Conservation (phyloP, 257 asterid genomes). For the Dorcoceras hygrometricum region DNA sequence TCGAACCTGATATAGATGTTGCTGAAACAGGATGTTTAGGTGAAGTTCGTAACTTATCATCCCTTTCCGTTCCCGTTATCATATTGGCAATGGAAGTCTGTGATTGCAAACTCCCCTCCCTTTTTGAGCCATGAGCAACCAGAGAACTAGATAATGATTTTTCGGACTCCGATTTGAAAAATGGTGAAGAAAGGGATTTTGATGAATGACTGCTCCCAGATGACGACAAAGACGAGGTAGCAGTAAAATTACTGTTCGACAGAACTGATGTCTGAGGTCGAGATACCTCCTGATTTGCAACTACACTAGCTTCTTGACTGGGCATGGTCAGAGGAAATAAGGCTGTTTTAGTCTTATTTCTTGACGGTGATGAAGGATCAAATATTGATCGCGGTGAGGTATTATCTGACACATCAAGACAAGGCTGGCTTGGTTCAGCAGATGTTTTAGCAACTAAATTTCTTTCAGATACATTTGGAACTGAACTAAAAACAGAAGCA, state of each 20-base stretch:
- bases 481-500: constrained; percentile 37
- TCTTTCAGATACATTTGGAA: constrained; percentile 31
- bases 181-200: constrained; percentile 26
- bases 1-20: constrained; percentile 28
- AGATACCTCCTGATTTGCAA: constrained; percentile 34
- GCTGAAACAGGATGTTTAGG: constrained; percentile 34
- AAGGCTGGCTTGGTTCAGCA: constrained; percentile 28
- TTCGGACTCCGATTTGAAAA: constrained; percentile 32
- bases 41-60: constrained; percentile 32
- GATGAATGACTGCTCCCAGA: constrained; percentile 31
- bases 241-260: constrained; percentile 30
- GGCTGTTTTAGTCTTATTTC: constrained; percentile 33
- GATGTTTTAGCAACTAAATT: constrained; percentile 32
- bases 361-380: constrained; percentile 34
- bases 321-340: constrained; percentile 30
- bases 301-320: constrained; percentile 36
- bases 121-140: constrained; percentile 30
- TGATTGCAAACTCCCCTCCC: constrained; percentile 25
- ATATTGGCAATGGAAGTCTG: constrained; percentile 30
- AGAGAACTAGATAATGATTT: constrained; percentile 34
- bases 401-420: constrained; percentile 32
- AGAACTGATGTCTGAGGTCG: constrained; percentile 35
- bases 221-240: constrained; percentile 31
- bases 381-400: constrained; percentile 28
- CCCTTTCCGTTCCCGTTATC: constrained; percentile 33